Base-by-base conservation (phyloP, 345 rosid genomes). In the Euphorbia lathyris region DNA sequence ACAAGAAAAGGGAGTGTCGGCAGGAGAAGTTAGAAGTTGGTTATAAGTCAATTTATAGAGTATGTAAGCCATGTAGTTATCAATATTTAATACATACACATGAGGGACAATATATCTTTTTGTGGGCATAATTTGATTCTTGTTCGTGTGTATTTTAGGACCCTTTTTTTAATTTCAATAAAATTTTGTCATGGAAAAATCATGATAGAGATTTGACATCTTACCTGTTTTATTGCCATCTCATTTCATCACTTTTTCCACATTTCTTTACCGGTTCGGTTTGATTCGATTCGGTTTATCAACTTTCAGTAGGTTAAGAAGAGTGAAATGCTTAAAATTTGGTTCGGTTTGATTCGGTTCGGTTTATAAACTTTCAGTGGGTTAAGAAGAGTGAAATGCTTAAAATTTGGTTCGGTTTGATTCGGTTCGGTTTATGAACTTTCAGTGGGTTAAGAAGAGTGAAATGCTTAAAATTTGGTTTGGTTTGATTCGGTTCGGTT, bases 1-100 rank as follows among this genome's bases (percentile, higher is more conserved):
- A 42, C 7, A 34, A 45, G 36, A 52, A 70, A 60, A 60, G 55
- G 12, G 40, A 71, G 72, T 76, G 76, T 76, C 72, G 79, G 76
- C 75, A 71, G 74, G 56, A 58, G 23, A 25, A 34, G 43, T 13
- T 0, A 45, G 51, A 17, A 7, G 19, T 45, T 11, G 3, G 51
- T 1, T 19, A 58, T 20, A 43, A 70, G 7, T 5, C 14, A 52
- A 23, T 1, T 62, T 25, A 48, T 60, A 45, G 63, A 43, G 47
- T n/a, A n/a, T 8, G 42, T 43, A 19, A 9, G 22, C 19, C 14
- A 19, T 19, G 22, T 14, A 27, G 29, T 16, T 8, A 22, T 56
- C 22, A n/a, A n/a, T 0, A 17, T 2, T 25, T 25, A n/a, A 3
- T 5, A 55, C 29, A 20, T 40, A 1, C 42, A 43, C 3, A 16